Percentiles rank a stretch among this genome's conserved stretches.
Conservation (phyloP, 2,329 filamentous ascomycete species). For the Stromatinia cepivora region DNA sequence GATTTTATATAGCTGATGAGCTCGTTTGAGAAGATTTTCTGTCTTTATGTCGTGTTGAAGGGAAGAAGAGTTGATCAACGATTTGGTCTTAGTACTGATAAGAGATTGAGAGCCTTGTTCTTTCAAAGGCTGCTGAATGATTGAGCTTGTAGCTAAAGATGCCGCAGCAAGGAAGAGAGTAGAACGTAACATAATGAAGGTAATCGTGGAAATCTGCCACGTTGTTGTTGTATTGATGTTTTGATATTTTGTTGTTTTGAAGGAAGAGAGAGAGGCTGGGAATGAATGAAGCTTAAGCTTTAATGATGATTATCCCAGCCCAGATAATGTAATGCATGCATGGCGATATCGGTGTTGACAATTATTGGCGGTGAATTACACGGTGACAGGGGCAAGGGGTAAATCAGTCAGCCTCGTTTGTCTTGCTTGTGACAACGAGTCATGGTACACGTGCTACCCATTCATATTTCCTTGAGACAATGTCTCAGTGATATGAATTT, state of each 20-base stretch:
- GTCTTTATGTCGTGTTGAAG: constrained; percentile 58
- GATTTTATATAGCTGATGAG: constrained; percentile 62
- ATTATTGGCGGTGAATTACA: neutral
- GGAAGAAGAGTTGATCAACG: constrained; percentile 51
- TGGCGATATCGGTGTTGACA: constrained; percentile 7
- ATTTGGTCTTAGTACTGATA: constrained; percentile 29
- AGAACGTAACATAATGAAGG: constrained; percentile 20
- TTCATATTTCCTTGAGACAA: neutral
- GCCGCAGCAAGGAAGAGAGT: constrained; percentile 19
- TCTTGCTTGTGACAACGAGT: neutral
- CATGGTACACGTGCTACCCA: neutral
- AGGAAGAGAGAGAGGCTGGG: constrained; percentile 8
- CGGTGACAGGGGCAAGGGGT: neutral
- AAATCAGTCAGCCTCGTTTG: constrained; percentile 6
- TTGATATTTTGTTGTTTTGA: constrained; percentile 1
- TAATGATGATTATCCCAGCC: neutral
- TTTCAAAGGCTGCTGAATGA: constrained; percentile 30
- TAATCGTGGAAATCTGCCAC: neutral
- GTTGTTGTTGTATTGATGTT: neutral
- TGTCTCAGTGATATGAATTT: neutral
- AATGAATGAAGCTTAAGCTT: constrained; percentile 12
- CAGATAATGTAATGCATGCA: constrained; percentile 8
- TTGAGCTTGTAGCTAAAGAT: constrained; percentile 26
- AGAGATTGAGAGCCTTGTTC: constrained; percentile 30
- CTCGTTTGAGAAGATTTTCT: constrained; percentile 57